Evolutionary conservation across 106 monocot species (phyloP), one percentile per base, ranked within the genome.

Genomic region (Allium fistulosum): DNA sequence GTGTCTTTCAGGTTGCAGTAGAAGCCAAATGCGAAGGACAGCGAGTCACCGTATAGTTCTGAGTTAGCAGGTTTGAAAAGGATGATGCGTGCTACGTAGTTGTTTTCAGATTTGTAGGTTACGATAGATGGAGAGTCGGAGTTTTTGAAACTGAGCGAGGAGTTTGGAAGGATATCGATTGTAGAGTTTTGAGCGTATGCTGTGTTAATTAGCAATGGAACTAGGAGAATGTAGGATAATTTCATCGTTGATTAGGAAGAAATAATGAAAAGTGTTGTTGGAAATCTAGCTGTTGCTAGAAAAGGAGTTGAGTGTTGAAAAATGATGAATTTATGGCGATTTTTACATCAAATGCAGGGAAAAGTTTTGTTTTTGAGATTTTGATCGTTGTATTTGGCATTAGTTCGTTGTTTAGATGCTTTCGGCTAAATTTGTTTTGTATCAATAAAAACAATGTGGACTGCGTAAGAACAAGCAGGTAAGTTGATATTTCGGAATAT

Each of bases 11-110:
- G 22, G 51, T 51, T 53, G 11, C 67, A 67, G 67, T 67, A 67
- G 67, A 67, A 67, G 13, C 51, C 67, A 26, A 67, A 52, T 17
- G 67, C 67, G 13, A 67, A 67, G 67, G 51, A 11, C 51, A 51
- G 18, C 0, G 26, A 67, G 37, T 37, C 37, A 8, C 67, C 67
- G 27, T 67, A 67, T 1, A 67, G 1, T 15, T 53, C 27, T 9
- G 22, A 52, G 51, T 17, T 11, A 26, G 67, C 67, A n/a, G 7
- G 6, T 50, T 10, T 53, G 16, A 14, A 26, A 9, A 67, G 67
- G 2, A 67, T 48, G 2, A 27, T 22, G 4, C 67, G 67, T 8
- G 17, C 50, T 22, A 67, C 11, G 51, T 13, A 9, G 4, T 26
- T 11, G 26, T 6, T 18, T 4, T 18, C 5, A 7, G 53, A 67